Conservation (phyloP, 1,284 basidiomycete species). For the Microbotryomycetes sp. region DNA sequence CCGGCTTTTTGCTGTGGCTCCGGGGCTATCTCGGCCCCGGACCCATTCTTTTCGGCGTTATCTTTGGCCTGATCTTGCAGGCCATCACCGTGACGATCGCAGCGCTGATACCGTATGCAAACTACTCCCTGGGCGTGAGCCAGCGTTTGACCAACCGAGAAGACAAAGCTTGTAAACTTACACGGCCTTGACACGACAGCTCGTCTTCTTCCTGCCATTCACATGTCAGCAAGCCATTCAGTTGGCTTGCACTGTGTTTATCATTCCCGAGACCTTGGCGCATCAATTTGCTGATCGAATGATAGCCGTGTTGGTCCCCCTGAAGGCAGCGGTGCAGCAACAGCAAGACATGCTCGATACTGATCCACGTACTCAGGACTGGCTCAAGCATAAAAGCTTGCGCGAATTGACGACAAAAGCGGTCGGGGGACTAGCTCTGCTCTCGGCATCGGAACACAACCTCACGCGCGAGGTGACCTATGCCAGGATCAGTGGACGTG, state of each 20-base stretch:
- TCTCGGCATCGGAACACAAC: slow-evolving; percentile 20
- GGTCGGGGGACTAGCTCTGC: slow-evolving; percentile 13
- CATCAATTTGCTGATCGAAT: slow-evolving; percentile 31
- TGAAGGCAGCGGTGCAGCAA: slow-evolving; percentile 10
- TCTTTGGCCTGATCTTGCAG: slow-evolving; percentile 11
- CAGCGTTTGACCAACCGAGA: no score
- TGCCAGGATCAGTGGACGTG: slow-evolving; percentile 17
- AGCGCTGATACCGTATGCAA: slow-evolving; percentile 24
- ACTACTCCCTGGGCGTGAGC: slow-evolving; percentile 22
- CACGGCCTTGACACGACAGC: background rate
- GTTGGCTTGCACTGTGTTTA: slow-evolving; percentile 24
- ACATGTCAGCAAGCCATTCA: slow-evolving; percentile 21
- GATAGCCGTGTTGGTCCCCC: slow-evolving; percentile 20
- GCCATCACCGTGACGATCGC: slow-evolving; percentile 23
- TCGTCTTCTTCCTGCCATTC: slow-evolving; percentile 30
- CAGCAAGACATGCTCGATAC: slow-evolving; percentile 23
- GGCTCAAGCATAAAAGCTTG: slow-evolving; percentile 23
- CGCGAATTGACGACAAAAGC: slow-evolving; percentile 7
- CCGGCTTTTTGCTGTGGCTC: slow-evolving; percentile 23
- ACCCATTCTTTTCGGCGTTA: background rate
- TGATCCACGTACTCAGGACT: slow-evolving; percentile 22
- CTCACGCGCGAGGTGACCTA: slow-evolving; percentile 22
- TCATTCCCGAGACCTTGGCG: slow-evolving; percentile 31
- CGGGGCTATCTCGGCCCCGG: background rate
- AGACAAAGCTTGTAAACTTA: background rate